These are phyloP conservation scores for Ustilago nuda DNA, from an alignment of 1,284 basidiomycete genomes.

Conservation along the genomic window DNA sequence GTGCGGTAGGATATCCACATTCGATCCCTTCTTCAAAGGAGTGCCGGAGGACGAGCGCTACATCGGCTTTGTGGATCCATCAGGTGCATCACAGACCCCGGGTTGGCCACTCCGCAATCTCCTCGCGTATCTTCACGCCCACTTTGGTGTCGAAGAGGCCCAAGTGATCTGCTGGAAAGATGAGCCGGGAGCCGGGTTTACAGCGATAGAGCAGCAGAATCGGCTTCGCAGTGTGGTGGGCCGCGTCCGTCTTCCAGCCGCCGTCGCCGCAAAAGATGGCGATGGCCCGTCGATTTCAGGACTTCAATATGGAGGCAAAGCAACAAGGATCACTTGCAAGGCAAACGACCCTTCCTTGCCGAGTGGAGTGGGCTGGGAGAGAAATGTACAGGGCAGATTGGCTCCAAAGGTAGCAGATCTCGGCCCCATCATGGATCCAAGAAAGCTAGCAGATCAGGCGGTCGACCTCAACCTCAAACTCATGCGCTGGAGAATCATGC, in stretches of 20 bases:
- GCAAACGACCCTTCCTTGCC: constrained; percentile 69
- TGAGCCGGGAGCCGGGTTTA: constrained; percentile 9
- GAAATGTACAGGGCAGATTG: constrained; percentile 84
- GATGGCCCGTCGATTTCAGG: neutral
- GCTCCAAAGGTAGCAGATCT: constrained; percentile 89
- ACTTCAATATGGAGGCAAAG: constrained; percentile 9
- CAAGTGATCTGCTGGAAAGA: constrained; percentile 71
- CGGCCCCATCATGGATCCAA: constrained; percentile 94
- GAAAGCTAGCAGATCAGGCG: constrained; percentile 87
- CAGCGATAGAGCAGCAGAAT: neutral
- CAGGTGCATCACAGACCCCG: constrained; percentile 79
- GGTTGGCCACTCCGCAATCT: constrained; percentile 96
- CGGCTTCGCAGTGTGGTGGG: constrained; percentile 26
- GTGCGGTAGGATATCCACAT: constrained; percentile 31
- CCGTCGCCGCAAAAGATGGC: neutral
- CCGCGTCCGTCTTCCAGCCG: constrained; percentile 17
- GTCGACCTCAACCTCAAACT: constrained; percentile 96
- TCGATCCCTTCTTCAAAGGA: constrained; percentile 72
- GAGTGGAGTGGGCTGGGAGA: constrained; percentile 91
- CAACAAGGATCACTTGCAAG: constrained; percentile 23
- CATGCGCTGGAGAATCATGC: constrained; percentile 97
- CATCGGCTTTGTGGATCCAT: constrained; percentile 82
- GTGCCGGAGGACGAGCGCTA: constrained; percentile 68
- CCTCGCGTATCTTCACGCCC: constrained; percentile 75
- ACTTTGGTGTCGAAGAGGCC: constrained; percentile 70